Conservation (phyloP, 805 yeast species). For the Priceomyces fermenticarens region DNA sequence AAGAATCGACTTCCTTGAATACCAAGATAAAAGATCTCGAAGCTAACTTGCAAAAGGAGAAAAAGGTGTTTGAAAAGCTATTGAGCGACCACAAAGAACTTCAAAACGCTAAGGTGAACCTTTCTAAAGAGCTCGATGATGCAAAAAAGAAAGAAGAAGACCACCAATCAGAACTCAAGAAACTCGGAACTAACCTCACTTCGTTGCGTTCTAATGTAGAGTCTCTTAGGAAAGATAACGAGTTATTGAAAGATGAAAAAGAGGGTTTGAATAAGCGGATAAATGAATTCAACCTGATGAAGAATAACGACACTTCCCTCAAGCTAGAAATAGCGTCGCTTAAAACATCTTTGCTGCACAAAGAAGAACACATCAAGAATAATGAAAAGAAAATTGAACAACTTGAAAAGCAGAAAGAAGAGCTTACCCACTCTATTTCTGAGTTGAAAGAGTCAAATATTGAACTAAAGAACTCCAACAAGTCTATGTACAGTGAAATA, state of each 20-base stretch:
- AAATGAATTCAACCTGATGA: conserved; percentile 25
- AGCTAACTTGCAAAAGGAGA: background rate
- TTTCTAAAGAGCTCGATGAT: conserved; percentile 13
- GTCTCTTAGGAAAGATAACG: conserved; percentile 18
- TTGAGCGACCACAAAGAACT: background rate
- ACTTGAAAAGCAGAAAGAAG: conserved; percentile 37
- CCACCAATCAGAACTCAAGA: conserved; percentile 5
- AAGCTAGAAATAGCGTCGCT: conserved; percentile 49
- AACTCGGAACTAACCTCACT: conserved; percentile 9
- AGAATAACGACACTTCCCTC: conserved; percentile 40
- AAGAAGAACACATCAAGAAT: conserved; percentile 40
- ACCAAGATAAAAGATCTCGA: conserved; percentile 2
- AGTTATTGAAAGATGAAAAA: conserved; percentile 30
- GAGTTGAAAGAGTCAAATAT: conserved; percentile 40
- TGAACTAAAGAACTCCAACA: conserved; percentile 36
- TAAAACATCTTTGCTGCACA: conserved; percentile 42
- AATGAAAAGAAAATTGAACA: conserved; percentile 32
- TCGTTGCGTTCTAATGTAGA: background rate
- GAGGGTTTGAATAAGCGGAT: conserved; percentile 32
- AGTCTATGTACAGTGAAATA: conserved; percentile 34
- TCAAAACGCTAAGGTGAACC: conserved; percentile 11
- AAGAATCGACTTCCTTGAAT: background rate
- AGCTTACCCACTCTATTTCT: conserved; percentile 34
- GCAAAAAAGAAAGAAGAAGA: conserved; percentile 9
- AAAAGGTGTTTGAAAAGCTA: conserved; percentile 1